Evolutionary conservation across 2,329 filamentous ascomycete genomes (phyloP).

Genomic region (Domatiomyces catenatus): DNA sequence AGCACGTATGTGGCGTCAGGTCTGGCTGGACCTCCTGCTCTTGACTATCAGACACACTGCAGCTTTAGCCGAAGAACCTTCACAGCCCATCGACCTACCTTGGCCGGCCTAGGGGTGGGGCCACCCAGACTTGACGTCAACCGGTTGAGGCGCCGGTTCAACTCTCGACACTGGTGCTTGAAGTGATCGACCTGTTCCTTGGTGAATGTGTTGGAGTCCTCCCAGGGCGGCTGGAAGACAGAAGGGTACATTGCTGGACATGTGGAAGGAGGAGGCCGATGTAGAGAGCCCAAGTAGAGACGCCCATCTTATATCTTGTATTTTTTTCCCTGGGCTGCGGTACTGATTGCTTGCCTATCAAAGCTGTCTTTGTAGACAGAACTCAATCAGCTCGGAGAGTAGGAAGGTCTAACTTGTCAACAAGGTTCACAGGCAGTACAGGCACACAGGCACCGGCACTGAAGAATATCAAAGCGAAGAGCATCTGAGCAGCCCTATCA

Average conservation of each 20-base stretch:
- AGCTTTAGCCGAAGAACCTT: background rate
- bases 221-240: constrained; percentile 2
- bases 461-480: background rate
- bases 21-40: constrained; percentile 4
- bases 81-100: constrained; percentile 1
- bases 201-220: constrained; percentile 4
- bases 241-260: background rate
- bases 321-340: too few species aligned
- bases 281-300: background rate
- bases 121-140: constrained; percentile 4
- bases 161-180: constrained; percentile 1
- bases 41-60: background rate
- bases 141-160: constrained; percentile 4
- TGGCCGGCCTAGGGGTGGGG: constrained; percentile 3
- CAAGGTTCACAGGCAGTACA: background rate
- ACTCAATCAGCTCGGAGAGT: background rate
- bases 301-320: background rate
- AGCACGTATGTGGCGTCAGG: constrained; percentile 9
- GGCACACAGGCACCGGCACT: too few species aligned
- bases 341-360: background rate
- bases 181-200: constrained; percentile 2
- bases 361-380: background rate
- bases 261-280: background rate
- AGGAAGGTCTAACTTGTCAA: background rate
- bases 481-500: background rate